Evolutionary conservation across 805 yeast genomes (phyloP), one percentile per base, ranked within the genome.

Genomic region (Cyberlindnera euphorbiiphila): DNA sequence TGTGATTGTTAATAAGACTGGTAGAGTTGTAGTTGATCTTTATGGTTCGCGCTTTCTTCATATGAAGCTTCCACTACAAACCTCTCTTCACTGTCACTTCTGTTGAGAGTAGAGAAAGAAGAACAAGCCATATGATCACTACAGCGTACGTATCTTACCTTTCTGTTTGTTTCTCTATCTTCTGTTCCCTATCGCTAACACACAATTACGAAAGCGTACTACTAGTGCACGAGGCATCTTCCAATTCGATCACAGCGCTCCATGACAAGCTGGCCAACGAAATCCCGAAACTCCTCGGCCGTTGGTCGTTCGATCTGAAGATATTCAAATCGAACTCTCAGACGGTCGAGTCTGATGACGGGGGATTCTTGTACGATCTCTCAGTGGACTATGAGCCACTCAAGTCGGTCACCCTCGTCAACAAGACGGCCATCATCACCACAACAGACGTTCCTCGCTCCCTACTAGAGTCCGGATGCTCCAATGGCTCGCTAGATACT

Each of bases 181-280:
- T n/a, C n/a, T n/a, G n/a, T n/a, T n/a, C n/a, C n/a, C 24, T 25
- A 23, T n/a, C 33, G 8, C 12, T 32, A 20, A 12, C 25, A 24
- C 9, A 16, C 16, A 17, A 16, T 32, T 18, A 25, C 29, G 23
- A 6, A 17, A 67, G 73, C 1, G 68, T 69, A 1, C 47, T 68
- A 3, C 55, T 66, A 29, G 68, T 66, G 2, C 64, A 63, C 29
- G 66, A 69, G 45, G 71, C 74, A 5, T 53, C 71, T 3, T 81
- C 84, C 3, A 78, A 74, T 34, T 72, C 83, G 5, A 81, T 85
- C 22, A 66, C 84, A 0, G 71, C 74, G 29, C 74, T 83, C 50
- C 88, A 83, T 54, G 94, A 85, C 56, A 71, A 73, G 39, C 69
- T 85, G 12, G 72, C 82, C 4, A 81, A 81, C 49, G 79, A 78